These are phyloP conservation scores for Xylaria bambusicola DNA, from an alignment of 495 filamentous ascomycete species.

Conservation along the genomic window DNA sequence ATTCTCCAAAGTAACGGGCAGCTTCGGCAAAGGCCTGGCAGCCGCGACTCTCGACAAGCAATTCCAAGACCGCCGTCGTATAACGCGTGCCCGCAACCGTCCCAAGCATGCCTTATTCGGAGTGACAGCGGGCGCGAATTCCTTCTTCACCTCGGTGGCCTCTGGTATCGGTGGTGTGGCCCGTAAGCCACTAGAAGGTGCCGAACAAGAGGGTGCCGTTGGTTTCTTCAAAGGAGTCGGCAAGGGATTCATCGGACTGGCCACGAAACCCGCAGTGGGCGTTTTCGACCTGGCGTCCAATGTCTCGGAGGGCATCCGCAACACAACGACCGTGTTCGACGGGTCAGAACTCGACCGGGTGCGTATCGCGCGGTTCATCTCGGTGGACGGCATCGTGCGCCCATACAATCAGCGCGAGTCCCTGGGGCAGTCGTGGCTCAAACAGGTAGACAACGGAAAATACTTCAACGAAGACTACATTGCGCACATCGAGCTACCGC, in stretches of 20 bases:
- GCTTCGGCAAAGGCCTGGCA: slow-evolving; percentile 91
- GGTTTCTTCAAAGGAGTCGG: slow-evolving; percentile 98
- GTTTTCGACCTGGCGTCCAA: slow-evolving; percentile 97
- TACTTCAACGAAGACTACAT: slow-evolving; percentile 98
- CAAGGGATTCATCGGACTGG: slow-evolving; percentile 87
- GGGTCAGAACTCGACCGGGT: slow-evolving; percentile 91
- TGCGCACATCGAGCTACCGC: slow-evolving; percentile 87
- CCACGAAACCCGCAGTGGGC: slow-evolving; percentile 95
- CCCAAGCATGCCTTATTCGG: slow-evolving; percentile 97
- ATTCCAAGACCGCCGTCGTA: slow-evolving; percentile 93
- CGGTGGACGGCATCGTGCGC: slow-evolving; percentile 87
- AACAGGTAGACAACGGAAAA: slow-evolving; percentile 94
- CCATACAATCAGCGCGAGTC: slow-evolving; percentile 96
- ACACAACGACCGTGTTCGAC: slow-evolving; percentile 98
- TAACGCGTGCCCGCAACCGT: slow-evolving; percentile 88
- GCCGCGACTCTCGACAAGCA: slow-evolving; percentile 97
- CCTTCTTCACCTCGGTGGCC: slow-evolving; percentile 87
- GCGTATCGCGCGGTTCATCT: slow-evolving; percentile 86
- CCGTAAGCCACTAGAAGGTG: slow-evolving; percentile 89
- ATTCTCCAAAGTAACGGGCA: slow-evolving; percentile 93
- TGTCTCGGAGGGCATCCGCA: slow-evolving; percentile 93
- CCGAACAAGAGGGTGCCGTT: slow-evolving; percentile 88
- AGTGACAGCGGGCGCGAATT: slow-evolving; percentile 92
- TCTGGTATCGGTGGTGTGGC: slow-evolving; percentile 92
- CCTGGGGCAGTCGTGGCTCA: slow-evolving; percentile 97